Base-by-base conservation (phyloP, 2,329 filamentous ascomycete species). In the Pseudogymnoascus sp. region DNA sequence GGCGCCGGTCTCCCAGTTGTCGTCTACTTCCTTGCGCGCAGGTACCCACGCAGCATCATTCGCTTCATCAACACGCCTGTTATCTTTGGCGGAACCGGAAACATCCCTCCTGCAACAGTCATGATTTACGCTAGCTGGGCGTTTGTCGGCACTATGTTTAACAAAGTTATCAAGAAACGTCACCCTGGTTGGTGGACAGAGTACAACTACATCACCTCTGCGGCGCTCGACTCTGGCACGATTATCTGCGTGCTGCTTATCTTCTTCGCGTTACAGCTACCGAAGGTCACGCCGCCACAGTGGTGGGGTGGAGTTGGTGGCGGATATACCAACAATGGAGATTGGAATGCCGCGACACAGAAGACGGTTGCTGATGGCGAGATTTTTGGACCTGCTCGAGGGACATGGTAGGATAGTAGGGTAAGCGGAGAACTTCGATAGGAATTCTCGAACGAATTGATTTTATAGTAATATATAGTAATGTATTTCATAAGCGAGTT, bases 141-240 rank as follows among this genome's bases (percentile, higher is more conserved):
- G 3, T 71, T 84, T 27, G 83, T 88, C 5, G 88, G 88, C 7
- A 80, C 82, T 58, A 66, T 86, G 36, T 90, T 90, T 76, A 89
- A 90, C 74, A 87, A 81, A 68, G 84, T 79, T 67, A 82, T 90
- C 70, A 82, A 83, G 70, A 79, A 85, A 63, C 80, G 82, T 65
- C 87, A 81, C 74, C 82, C 80, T 3, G 87, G 85, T 35, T 90
- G 87, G 88, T 91, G 88, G 88, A 77, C 87, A 72, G 84, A 87
- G 72, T 91, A 89, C 76, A 90, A 91, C 76, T 91, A 90, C 72
- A 80, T 90, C 69, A 84, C 86, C 0, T 89, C 87, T 18, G 87
- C 87, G 0, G 88, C 85, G 1, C 76, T 91, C 37, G 88, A 90
- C 72, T 82, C 82, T 58, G 87, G 87, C 4, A 78, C 89, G 4